phyloP scores from a whole-genome alignment of 2,329 filamentous ascomycete species.

The Apiospora saccharicola region DNA sequence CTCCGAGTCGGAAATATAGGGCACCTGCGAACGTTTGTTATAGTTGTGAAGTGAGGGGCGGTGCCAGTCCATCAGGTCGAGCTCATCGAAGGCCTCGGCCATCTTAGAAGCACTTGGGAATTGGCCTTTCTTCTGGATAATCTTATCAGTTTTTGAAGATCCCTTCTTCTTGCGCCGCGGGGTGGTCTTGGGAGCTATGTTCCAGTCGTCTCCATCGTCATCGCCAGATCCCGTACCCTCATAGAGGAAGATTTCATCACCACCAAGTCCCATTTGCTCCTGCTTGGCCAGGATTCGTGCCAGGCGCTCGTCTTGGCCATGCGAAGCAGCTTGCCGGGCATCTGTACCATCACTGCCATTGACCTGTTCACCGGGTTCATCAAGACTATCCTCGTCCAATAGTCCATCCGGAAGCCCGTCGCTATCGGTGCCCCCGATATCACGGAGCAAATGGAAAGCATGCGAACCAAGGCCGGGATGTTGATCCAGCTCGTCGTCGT shows the following conservation, averaged over 20 bases:
- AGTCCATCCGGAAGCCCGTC: constrained; percentile 42
- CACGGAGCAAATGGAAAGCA: constrained; percentile 43
- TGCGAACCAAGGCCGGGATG: constrained; percentile 35
- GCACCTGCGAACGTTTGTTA: constrained; percentile 58
- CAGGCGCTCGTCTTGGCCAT: constrained; percentile 66
- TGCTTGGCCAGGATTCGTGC: constrained; percentile 68
- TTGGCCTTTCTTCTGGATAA: constrained; percentile 40
- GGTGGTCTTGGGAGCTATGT: constrained; percentile 34
- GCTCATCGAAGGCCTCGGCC: constrained; percentile 66
- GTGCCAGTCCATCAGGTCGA: constrained; percentile 87
- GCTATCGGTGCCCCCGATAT: constrained; percentile 53
- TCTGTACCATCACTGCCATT: constrained; percentile 48
- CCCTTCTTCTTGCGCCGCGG: constrained; percentile 40
- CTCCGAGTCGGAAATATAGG: constrained; percentile 70
- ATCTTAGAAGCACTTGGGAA: constrained; percentile 51
- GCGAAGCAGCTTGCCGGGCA: constrained; percentile 40
- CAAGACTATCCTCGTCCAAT: constrained; percentile 46
- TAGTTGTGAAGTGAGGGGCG: constrained; percentile 69
- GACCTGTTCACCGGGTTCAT: constrained; percentile 40
- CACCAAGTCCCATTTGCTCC: constrained; percentile 68
- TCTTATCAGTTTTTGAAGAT: constrained; percentile 34
- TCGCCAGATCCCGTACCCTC: constrained; percentile 53
- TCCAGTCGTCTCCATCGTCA: constrained; percentile 41
- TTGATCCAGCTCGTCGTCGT: constrained; percentile 35
- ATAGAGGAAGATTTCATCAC: constrained; percentile 65